Percentiles rank a stretch among this genome's conserved stretches.
phyloP scores from a whole-genome alignment of 2,329 filamentous ascomycete species.

The Fusarium tuaranense region DNA sequence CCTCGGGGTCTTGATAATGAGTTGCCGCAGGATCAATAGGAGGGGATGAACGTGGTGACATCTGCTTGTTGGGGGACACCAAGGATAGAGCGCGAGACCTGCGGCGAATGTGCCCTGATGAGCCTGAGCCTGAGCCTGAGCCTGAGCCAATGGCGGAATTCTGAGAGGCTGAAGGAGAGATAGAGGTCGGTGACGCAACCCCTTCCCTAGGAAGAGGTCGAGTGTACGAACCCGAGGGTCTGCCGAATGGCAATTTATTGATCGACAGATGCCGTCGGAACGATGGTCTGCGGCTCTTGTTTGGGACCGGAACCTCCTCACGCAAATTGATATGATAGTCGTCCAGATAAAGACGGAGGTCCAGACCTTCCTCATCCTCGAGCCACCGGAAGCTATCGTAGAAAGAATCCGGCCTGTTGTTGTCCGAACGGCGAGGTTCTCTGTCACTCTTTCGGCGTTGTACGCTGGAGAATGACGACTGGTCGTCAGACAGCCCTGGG shows the following conservation, averaged over 20 bases:
- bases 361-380: constrained; percentile 78
- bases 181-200: constrained; percentile 42
- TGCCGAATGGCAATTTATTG: constrained; percentile 72
- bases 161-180: constrained; percentile 37
- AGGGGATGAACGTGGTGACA: constrained; percentile 36
- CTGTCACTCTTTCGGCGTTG: constrained; percentile 36
- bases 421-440: constrained; percentile 26
- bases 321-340: constrained; percentile 76
- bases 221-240: constrained; percentile 63
- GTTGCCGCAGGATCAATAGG: constrained; percentile 77
- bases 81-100: constrained; percentile 68
- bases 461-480: constrained; percentile 43
- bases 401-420: constrained; percentile 63
- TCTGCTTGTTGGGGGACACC: constrained; percentile 61
- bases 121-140: neutral
- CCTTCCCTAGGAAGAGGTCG: constrained; percentile 60
- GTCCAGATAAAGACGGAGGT: constrained; percentile 74
- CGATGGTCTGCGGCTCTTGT: constrained; percentile 65
- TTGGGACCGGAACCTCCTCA: constrained; percentile 58
- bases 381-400: constrained; percentile 80
- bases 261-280: constrained; percentile 81
- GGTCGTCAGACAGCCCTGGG: constrained; percentile 35
- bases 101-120: constrained; percentile 56
- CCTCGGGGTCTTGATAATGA: constrained; percentile 92
- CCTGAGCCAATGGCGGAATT: constrained; percentile 28